phyloP scores from a whole-genome alignment of 1,284 basidiomycete species.

The Bjerkandera adusta region DNA sequence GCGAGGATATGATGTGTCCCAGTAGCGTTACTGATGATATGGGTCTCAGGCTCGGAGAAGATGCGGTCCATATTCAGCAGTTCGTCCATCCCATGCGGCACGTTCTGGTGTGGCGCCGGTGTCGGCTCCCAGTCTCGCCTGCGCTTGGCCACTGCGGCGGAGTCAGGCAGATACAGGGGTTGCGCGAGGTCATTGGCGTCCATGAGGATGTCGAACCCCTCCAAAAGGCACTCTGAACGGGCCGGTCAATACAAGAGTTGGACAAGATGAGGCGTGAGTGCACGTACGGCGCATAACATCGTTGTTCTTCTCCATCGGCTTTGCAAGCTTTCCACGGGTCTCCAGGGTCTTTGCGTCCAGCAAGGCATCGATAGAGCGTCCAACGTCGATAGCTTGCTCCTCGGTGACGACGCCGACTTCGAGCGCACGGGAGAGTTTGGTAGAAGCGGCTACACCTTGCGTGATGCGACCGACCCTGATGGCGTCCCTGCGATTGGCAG shows the following conservation, averaged over 20 bases:
- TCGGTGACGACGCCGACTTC: neutral
- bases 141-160: neutral
- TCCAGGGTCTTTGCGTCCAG: neutral
- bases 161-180: neutral
- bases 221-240: neutral
- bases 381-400: neutral
- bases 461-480: neutral
- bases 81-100: neutral
- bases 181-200: neutral
- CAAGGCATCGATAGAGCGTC: neutral
- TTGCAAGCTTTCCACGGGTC: neutral
- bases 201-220: neutral
- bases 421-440: neutral
- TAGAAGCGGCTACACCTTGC: neutral
- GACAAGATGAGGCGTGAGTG: neutral
- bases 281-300: neutral
- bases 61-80: neutral
- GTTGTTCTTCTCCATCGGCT: neutral
- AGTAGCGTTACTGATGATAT: neutral
- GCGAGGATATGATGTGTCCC: neutral
- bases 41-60: neutral
- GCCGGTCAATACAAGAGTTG: neutral
- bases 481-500: constrained; percentile 1
- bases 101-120: neutral
- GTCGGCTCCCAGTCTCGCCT: neutral